Evolutionary conservation across 306 rosid species (phyloP), one percentile per base, ranked within the genome.

Genomic region (Erythrophleum fordii): DNA sequence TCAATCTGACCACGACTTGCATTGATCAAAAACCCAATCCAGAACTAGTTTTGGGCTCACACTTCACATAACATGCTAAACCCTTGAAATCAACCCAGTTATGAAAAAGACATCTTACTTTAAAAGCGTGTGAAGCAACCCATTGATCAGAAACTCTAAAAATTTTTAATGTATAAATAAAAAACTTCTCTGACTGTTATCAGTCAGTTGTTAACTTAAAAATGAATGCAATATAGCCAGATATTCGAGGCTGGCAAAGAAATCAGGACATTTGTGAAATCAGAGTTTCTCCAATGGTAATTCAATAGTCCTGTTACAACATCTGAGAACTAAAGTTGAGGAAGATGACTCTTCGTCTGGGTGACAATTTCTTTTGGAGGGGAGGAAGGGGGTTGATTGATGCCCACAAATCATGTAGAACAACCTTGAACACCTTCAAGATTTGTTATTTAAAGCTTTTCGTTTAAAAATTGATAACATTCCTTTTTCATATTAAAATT

Each of bases 401-500:
- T 23, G 41, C 44, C 22, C 71, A 66, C 58, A 39, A 12, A 55
- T 58, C 73, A 68, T 29, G 11, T 79, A 37, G 56, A 53, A 65
- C 28, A 35, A 22, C 34, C 29, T 39, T 20, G 14, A 34, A 34
- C n/a, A n/a, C 14, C 11, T 61, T 37, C 45, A 25, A 42, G 11
- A 10, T 26, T 67, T 60, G 48, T 60, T 13, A 42, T 60, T 51
- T 22, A 45, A 49, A 78, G 55, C 34, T 66, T 77, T 41, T 44
- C 37, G 25, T 42, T 20, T 34, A 49, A 39, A 58, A 35, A 26
- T 46, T 59, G n/a, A 48, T 39, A 41, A 60, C 25, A 51, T 56
- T 66, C 29, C 10, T 20, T 11, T 31, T 69, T 75, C 69, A 58
- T 67, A 80, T 68, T 45, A 31, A 71, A 81, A 58, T 71, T 28